phyloP scores from a whole-genome alignment of 2,329 filamentous ascomycete genomes.

The Talaromyces sp. region DNA sequence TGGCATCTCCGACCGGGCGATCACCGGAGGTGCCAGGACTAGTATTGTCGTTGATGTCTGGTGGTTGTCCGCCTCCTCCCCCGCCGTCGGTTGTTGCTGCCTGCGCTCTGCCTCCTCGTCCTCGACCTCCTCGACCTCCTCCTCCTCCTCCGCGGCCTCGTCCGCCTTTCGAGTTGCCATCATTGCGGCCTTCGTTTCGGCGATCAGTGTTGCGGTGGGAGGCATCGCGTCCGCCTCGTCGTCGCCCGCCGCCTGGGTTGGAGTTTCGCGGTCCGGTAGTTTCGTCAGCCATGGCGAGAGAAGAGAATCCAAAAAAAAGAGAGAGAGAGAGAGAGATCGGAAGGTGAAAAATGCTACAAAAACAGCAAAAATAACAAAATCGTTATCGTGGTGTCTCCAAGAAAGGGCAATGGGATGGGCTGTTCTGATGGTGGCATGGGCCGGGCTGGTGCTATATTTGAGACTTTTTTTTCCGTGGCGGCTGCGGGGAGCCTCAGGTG shows the following conservation, averaged over 20 bases:
- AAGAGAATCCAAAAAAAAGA: background rate
- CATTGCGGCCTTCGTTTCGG: constrained; percentile 21
- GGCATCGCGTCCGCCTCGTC: constrained; percentile 32
- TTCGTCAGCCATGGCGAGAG: constrained; percentile 12
- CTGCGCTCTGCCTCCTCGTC: constrained; percentile 17
- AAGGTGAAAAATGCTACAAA: background rate
- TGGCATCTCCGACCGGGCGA: constrained; percentile 46
- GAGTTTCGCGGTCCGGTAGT: constrained; percentile 25
- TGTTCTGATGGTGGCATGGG: background rate
- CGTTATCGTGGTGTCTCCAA: background rate
- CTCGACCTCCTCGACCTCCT: constrained; percentile 28
- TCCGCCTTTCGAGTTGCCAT: constrained; percentile 24
- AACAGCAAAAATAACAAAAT: background rate
- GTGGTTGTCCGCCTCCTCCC: constrained; percentile 24
- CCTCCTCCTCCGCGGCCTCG: constrained; percentile 29
- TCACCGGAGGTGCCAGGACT: constrained; percentile 39
- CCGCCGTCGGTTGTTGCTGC: constrained; percentile 10
- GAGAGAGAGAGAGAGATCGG: background rate
- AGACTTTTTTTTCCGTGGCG: background rate
- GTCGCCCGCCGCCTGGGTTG: constrained; percentile 40
- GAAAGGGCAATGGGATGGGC: background rate
- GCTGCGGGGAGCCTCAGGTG: background rate
- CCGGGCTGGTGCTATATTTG: background rate
- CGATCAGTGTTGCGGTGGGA: constrained; percentile 20
- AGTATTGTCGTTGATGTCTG: constrained; percentile 10